Conservation (phyloP, 2,329 filamentous ascomycete genomes). For the Phyllachora maydis region DNA sequence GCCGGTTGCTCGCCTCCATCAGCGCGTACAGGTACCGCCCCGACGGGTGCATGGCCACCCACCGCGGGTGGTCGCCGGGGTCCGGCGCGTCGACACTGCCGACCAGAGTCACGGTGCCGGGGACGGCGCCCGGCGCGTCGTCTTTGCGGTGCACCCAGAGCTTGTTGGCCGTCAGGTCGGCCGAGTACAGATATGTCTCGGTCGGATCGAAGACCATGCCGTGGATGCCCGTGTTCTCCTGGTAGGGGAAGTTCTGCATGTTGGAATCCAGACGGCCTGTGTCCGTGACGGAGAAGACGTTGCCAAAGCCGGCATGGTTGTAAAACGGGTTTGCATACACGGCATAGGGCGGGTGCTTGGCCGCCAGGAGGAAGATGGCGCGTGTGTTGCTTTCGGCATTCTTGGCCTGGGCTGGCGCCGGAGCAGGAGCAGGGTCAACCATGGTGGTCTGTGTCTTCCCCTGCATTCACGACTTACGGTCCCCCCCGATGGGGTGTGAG, state of each 20-base stretch:
- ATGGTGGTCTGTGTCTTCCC: neutral
- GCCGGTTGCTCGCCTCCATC: conserved; percentile 75
- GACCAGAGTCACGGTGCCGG: conserved; percentile 46
- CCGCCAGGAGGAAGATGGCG: conserved; percentile 74
- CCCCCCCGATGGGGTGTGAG: conserved; percentile 55
- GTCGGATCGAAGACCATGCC: conserved; percentile 63
- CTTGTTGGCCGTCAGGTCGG: conserved; percentile 58
- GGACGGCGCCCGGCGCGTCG: no score
- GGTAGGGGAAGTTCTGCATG: conserved; percentile 55
- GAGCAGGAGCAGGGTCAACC: neutral
- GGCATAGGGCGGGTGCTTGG: conserved; percentile 54
- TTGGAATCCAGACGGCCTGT: conserved; percentile 39
- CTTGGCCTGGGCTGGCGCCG: conserved; percentile 38
- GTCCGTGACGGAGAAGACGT: conserved; percentile 45
- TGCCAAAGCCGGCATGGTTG: conserved; percentile 62
- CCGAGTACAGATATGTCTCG: conserved; percentile 60
- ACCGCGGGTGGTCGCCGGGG: conserved; percentile 59
- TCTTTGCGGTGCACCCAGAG: conserved; percentile 68
- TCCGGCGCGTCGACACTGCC: conserved; percentile 54
- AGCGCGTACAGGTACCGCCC: conserved; percentile 67
- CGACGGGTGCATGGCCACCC: conserved; percentile 67
- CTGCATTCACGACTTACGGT: conserved; percentile 31
- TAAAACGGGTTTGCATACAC: conserved; percentile 90
- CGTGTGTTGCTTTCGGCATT: conserved; percentile 58
- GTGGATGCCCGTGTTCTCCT: conserved; percentile 51